These are phyloP conservation scores for Syzygium syzygioides DNA, from an alignment of 441 rosid species.

Conservation along the genomic window DNA sequence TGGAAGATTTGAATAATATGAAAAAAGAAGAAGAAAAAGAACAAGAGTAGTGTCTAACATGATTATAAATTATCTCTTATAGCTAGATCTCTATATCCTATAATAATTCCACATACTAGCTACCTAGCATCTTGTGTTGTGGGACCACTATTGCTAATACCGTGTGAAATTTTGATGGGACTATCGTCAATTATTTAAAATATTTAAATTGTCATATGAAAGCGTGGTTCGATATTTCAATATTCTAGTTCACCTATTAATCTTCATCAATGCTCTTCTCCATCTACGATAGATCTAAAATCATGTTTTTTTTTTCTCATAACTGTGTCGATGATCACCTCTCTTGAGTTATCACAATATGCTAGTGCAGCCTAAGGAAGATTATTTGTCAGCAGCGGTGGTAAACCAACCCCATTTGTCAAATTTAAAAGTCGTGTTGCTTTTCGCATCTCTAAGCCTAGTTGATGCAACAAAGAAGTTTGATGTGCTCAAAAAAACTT, in stretches of 20 bases:
- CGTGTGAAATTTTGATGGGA: not conserved
- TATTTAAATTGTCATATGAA: accelerated
- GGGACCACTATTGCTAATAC: accelerated
- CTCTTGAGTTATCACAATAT: not conserved
- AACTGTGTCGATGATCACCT: not conserved
- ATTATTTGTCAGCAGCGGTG: not conserved
- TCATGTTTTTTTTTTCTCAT: not conserved
- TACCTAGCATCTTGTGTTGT: not conserved
- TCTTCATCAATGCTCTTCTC: not conserved
- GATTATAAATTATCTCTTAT: not conserved
- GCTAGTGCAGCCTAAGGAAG: not conserved
- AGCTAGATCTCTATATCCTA: not conserved
- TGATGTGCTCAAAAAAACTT: not conserved
- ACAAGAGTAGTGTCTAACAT: not conserved
- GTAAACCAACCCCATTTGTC: not conserved
- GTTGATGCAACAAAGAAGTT: not conserved
- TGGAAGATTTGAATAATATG: too few species aligned
- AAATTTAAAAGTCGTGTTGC: not conserved
- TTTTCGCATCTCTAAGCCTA: not conserved
- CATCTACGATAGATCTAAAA: not conserved
- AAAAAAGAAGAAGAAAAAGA: too few species aligned
- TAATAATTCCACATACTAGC: not conserved
- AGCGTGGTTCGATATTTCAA: not conserved
- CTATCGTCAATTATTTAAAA: accelerated
- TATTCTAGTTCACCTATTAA: not conserved